Evolutionary conservation across 345 rosid species (phyloP).

Genomic region (Sapria himalayana): DNA sequence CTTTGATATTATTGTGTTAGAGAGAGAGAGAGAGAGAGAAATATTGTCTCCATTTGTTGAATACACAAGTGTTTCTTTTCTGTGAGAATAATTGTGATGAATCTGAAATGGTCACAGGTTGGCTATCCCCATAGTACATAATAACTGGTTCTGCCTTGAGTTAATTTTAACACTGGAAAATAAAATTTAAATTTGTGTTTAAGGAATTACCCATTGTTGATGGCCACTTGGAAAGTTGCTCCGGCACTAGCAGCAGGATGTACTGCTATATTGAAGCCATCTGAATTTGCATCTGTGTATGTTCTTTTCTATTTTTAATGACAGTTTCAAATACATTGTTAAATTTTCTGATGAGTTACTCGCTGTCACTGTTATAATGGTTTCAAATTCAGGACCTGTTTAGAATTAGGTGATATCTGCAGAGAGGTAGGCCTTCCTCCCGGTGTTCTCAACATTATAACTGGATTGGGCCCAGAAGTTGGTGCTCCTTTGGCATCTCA

Average conservation of each 20-base stretch:
- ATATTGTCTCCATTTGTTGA: no score
- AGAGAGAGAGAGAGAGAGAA: no score
- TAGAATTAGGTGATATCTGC: conserved; percentile 90
- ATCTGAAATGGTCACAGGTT: no score
- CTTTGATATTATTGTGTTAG: no score
- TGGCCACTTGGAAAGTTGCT: conserved; percentile 97
- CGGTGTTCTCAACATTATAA: conserved; percentile 76
- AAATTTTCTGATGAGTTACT: conserved; percentile 4
- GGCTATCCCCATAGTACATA: no score
- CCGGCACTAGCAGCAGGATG: conserved; percentile 99
- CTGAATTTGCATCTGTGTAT: conserved; percentile 74
- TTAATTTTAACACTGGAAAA: no score
- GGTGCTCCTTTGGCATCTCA: conserved; percentile 94
- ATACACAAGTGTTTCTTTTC: no score
- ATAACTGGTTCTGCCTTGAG: no score
- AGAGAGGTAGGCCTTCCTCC: conserved; percentile 83
- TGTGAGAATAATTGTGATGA: no score
- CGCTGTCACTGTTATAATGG: background rate
- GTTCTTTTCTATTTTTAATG: conserved; percentile 10
- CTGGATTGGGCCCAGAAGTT: conserved; percentile 94
- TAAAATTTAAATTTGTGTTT: no score
- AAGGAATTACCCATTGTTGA: conserved; percentile 89
- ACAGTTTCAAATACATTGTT: conserved; percentile 3
- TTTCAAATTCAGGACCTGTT: conserved; percentile 56
- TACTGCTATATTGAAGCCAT: conserved; percentile 72